phyloP scores from a whole-genome alignment of 345 rosid genomes.

The Populus deltoides region DNA sequence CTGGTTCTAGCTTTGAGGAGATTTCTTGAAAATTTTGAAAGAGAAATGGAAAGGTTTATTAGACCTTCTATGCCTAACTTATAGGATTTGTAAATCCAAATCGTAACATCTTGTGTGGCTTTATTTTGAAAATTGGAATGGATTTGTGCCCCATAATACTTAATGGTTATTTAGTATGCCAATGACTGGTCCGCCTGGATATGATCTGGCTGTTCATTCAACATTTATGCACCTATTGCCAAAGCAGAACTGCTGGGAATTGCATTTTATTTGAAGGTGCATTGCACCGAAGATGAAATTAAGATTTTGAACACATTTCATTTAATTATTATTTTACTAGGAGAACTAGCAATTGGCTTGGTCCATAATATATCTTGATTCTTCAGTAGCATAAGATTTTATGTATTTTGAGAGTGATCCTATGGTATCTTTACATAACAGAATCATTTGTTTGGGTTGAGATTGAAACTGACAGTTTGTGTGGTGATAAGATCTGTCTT shows the following conservation, averaged over 20 bases:
- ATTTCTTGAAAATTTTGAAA: conserved; percentile 11
- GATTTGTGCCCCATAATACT: not conserved
- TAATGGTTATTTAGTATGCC: conserved; percentile 5
- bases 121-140: conserved; percentile 3
- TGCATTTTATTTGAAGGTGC: not conserved
- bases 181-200: not conserved
- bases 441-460: not conserved
- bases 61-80: conserved; percentile 1
- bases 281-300: not conserved
- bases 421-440: not conserved
- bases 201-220: not conserved
- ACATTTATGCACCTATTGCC: not conserved
- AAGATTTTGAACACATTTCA: not conserved
- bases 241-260: not conserved
- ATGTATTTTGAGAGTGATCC: not conserved
- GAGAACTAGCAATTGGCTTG: conserved; percentile 1
- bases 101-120: not conserved
- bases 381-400: not conserved
- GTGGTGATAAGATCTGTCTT: not conserved
- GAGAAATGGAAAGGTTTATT: conserved; percentile 17
- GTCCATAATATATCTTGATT: not conserved
- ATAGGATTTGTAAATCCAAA: conserved; percentile 4
- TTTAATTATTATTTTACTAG: not conserved
- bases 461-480: not conserved
- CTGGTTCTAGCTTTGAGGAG: conserved; percentile 21